These are phyloP conservation scores for Chenopodium album DNA, from an alignment of 148 eudicot genomes.

Conservation along the genomic window DNA sequence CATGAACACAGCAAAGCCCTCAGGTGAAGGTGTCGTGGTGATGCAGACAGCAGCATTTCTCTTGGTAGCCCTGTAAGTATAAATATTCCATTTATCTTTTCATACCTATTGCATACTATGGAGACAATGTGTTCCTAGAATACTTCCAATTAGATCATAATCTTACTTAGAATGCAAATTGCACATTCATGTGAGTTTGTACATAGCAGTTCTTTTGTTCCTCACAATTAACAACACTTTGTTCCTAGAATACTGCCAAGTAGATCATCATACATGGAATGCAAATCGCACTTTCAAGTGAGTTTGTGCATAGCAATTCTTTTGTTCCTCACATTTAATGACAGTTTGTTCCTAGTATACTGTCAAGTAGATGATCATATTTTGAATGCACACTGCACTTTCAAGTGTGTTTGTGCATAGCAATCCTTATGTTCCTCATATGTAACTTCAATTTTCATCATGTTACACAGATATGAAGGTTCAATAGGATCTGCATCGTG, in stretches of 20 bases:
- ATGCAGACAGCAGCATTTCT: constrained; percentile 70
- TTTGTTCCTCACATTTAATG: background rate
- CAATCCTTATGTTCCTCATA: background rate
- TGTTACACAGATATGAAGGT: constrained; percentile 71
- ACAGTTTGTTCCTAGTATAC: too few relatives aligned
- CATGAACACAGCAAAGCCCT: constrained; percentile 63
- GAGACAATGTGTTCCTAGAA: background rate
- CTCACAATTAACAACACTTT: too few relatives aligned
- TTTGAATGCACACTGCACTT: background rate
- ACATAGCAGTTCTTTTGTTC: background rate
- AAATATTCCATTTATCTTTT: background rate
- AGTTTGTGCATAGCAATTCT: background rate
- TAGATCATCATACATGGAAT: background rate
- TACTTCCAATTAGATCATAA: background rate
- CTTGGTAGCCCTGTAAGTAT: constrained; percentile 75
- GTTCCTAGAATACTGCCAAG: background rate
- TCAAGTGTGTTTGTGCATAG: background rate
- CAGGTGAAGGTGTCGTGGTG: constrained; percentile 89
- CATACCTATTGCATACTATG: background rate
- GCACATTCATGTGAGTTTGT: background rate
- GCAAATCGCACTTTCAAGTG: background rate
- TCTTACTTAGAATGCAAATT: background rate
- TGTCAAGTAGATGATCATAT: background rate
- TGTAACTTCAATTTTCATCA: background rate
- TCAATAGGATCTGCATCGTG: constrained; percentile 83